Evolutionary conservation across 2,329 filamentous ascomycete species (phyloP), one percentile per base, ranked within the genome.

Genomic region (Colletotrichum liaoningense): DNA sequence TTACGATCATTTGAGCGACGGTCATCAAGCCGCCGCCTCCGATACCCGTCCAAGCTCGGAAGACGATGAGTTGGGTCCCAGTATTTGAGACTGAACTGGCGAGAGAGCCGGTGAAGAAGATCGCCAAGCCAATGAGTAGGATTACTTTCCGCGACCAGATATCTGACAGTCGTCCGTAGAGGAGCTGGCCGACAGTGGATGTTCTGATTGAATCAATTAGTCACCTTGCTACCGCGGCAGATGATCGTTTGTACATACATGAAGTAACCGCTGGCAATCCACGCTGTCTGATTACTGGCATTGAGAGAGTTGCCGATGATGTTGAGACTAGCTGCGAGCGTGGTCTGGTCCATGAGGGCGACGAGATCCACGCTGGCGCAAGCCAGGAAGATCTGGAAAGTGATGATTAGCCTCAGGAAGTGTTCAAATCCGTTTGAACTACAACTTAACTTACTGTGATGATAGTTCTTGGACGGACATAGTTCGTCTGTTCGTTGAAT

Each of bases 261-360:
- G 77, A 90, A 90, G 64, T 89, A 90, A 16, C 85, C 87, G 9
- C 84, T 85, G 1, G 88, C 86, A 57, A 90, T 88, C 88, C 88
- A 90, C 0, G 88, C 86, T 0, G 85, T 83, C 72, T 89, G 84
- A 35, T 84, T 80, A 60, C 84, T 86, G 16, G 88, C 86, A 4
- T 85, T 80, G 5, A 90, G 79, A 0, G 86, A 82, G 72, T 85
- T 84, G n/a, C 86, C 86, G 28, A 90, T 85, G 63, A 89, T 88
- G 59, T 86, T 86, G 74, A 90, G 80, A 80, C 87, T 89, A 16
- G 86, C 84, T 0, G 88, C 88, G 38, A 90, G 80, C 2, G 87
- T 89, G 0, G 88, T 90, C 78, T 90, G 88, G 77, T 90, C 88
- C 82, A 90, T 89, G 63, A 90, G 80, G 0, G 88, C 87, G 38